phyloP scores from a whole-genome alignment of 2,329 filamentous ascomycete species.

The Cryphonectria nitschkei region DNA sequence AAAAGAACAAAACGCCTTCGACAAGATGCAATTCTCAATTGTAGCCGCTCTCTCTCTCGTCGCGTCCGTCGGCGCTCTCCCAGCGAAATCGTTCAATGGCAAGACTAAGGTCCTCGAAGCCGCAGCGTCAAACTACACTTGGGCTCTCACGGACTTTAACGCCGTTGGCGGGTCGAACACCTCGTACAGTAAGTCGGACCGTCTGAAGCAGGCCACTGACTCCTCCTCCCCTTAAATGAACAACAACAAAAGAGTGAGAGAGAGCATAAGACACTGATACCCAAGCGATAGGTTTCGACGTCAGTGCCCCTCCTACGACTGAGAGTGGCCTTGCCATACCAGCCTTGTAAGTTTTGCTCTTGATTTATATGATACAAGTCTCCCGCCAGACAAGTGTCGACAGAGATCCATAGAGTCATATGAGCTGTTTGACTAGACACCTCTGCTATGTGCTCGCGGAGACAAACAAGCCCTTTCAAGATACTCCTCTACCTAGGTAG shows the following conservation, averaged over 20 bases:
- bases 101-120: constrained; percentile 10
- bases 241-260: too few species aligned
- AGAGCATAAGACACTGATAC: neutral
- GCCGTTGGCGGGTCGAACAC: constrained; percentile 18
- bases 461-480: neutral
- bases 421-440: neutral
- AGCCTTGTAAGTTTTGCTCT: constrained; percentile 9
- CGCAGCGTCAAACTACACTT: constrained; percentile 19
- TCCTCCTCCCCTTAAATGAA: too few species aligned
- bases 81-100: neutral
- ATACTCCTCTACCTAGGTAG: neutral
- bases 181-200: constrained; percentile 21
- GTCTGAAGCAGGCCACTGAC: neutral
- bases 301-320: constrained; percentile 19
- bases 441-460: neutral
- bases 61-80: constrained; percentile 16
- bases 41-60: constrained; percentile 20
- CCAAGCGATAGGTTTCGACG: constrained; percentile 16
- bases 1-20: neutral
- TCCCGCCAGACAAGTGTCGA: neutral
- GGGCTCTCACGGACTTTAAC: constrained; percentile 25
- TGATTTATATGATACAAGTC: neutral
- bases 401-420: neutral
- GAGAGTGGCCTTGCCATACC: neutral
- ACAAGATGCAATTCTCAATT: constrained; percentile 25